These are phyloP conservation scores for Gossypium trilobum DNA, from an alignment of 441 rosid species.

Conservation along the genomic window DNA sequence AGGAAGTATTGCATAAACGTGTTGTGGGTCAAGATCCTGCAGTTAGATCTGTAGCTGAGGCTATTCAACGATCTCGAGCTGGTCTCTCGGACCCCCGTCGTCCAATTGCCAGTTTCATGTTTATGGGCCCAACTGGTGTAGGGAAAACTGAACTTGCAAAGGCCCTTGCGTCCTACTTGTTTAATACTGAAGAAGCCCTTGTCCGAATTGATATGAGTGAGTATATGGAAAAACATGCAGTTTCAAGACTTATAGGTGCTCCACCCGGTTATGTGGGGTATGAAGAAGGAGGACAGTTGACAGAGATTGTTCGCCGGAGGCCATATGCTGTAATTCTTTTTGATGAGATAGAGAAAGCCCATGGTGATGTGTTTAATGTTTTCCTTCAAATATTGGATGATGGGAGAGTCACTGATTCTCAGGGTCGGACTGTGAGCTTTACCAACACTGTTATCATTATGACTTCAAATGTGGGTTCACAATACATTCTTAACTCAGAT, in stretches of 20 bases:
- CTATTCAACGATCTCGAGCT: slow-evolving; percentile 90
- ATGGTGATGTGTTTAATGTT: slow-evolving; percentile 78
- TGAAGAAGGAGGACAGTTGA: slow-evolving; percentile 94
- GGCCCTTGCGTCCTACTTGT: slow-evolving; percentile 78
- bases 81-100: slow-evolving; percentile 92
- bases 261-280: slow-evolving; percentile 98
- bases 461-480: slow-evolving; percentile 98
- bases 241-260: slow-evolving; percentile 87
- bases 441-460: slow-evolving; percentile 86
- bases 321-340: slow-evolving; percentile 91
- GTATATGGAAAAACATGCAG: slow-evolving; percentile 98
- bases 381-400: slow-evolving; percentile 95
- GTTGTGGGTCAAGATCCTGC: slow-evolving; percentile 95
- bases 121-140: slow-evolving; percentile 99
- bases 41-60: slow-evolving; percentile 82
- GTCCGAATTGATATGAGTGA: slow-evolving; percentile 97
- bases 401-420: slow-evolving; percentile 94
- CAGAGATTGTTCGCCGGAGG: slow-evolving; percentile 85
- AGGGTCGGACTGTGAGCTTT: slow-evolving; percentile 86
- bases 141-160: slow-evolving; percentile 97
- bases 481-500: slow-evolving; percentile 59
- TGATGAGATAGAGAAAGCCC: slow-evolving; percentile 98
- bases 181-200: slow-evolving; percentile 91
- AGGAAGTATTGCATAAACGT: slow-evolving; percentile 77
- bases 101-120: slow-evolving; percentile 96